Conservation (phyloP, 306 rosid genomes). For the Coriaria nepalensis region DNA sequence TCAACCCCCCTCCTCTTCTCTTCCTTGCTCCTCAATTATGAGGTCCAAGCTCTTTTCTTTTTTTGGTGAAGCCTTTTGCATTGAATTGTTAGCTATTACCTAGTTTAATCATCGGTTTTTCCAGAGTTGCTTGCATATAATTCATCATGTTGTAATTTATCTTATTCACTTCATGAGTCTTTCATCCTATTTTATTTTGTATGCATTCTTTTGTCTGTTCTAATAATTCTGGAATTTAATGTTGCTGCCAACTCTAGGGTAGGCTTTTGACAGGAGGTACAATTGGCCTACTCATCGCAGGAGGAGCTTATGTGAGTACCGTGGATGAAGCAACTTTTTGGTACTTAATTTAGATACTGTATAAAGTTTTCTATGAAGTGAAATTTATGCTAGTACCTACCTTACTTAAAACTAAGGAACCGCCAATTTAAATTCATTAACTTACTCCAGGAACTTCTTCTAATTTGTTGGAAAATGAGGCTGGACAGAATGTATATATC, state of each 20-base stretch:
- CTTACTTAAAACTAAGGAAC: background rate
- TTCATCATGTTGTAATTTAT: too few species aligned
- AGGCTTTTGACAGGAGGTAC: constrained; percentile 72
- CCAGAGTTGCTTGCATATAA: too few species aligned
- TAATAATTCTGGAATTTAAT: background rate
- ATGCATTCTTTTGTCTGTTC: background rate
- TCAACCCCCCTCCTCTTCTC: too few species aligned
- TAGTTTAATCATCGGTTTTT: too few species aligned
- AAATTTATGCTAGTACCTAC: constrained; percentile 4
- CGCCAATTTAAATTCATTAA: background rate
- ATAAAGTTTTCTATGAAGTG: constrained; percentile 10
- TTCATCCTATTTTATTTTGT: background rate
- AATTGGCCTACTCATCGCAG: constrained; percentile 68
- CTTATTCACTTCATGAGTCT: background rate
- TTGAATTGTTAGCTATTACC: too few species aligned
- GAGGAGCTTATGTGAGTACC: constrained; percentile 97
- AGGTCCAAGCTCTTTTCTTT: too few species aligned
- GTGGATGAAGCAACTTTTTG: constrained; percentile 99
- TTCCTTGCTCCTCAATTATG: too few species aligned
- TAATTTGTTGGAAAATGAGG: too few species aligned
- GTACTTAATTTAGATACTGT: constrained; percentile 37
- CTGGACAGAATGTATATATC: too few species aligned
- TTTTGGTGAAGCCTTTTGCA: too few species aligned
- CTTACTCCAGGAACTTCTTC: too few species aligned
- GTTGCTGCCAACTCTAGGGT: constrained; percentile 45